Base-by-base conservation (phyloP, 225 moss, liverwort and hornwort species). In the Polytrichum commune region DNA sequence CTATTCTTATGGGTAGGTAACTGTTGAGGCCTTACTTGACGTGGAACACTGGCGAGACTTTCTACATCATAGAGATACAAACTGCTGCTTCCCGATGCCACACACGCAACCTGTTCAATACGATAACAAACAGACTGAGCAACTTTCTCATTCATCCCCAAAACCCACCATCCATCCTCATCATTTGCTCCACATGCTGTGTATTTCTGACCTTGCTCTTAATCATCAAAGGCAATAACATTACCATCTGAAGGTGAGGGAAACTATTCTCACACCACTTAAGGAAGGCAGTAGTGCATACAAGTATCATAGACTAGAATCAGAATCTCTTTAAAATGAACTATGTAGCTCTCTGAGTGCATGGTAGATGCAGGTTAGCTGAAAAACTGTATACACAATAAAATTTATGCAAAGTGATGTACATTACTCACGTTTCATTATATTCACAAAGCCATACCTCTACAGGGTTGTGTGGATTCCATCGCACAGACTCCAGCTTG, bases 401-500 rank as follows among this genome's bases (percentile, higher is more conserved):
- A 38, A 38, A 10, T 2, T 10, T 10, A 38, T 38, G 46, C 46
- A 46, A 16, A 46, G 46, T 46, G 46, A 16, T 46, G 13, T 46
- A 13, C 46, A 46, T 46, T 13, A 46, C 46, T 46, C 46, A 46
- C 4, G n/a, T 9, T 61, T 68, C 69, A 22, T 27, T 32, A 67
- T 25, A 67, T 16, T 35, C 54, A 63, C 32, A 69, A 7, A 74
- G n/a, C 58, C 72, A 33, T 87, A 96, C 95, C 84, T 96, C 95
- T 62, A 93, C 89, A 78, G 91, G 88, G 73, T 96, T 91, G 55
- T 69, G 68, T 57, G 95, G 95, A 85, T 96, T 96, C 95, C 95
- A 96, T 65, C 81, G 86, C 67, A 93, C 76, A 77, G 93, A 79
- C 81, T 93, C 85, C 28, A 91, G 82, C 63, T 80, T 88, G 69